These are phyloP conservation scores for Candida ponderosae DNA, from an alignment of 805 yeast species.

Conservation along the genomic window DNA sequence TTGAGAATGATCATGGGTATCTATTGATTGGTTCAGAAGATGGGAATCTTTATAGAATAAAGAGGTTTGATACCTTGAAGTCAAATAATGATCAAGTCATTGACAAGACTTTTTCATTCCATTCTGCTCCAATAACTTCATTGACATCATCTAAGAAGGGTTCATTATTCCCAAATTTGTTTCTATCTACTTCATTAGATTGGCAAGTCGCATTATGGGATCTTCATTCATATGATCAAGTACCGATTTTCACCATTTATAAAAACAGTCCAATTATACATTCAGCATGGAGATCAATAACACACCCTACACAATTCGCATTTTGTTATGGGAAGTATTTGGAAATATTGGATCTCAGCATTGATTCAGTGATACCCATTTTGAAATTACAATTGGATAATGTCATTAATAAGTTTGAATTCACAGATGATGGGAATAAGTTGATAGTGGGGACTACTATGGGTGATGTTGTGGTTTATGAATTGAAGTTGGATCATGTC, in stretches of 20 bases:
- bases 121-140: slow-evolving; percentile 19
- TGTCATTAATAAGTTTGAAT: slow-evolving; percentile 8
- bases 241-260: slow-evolving; percentile 15
- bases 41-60: slow-evolving; percentile 24
- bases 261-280: slow-evolving; percentile 20
- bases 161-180: slow-evolving; percentile 12
- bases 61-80: slow-evolving; percentile 15
- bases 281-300: slow-evolving; percentile 18
- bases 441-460: slow-evolving; percentile 9
- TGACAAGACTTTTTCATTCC: slow-evolving; percentile 15
- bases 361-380: slow-evolving; percentile 19
- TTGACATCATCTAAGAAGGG: slow-evolving; percentile 6
- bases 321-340: slow-evolving; percentile 20
- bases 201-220: slow-evolving; percentile 24
- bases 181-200: slow-evolving; percentile 22
- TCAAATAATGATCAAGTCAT: slow-evolving; percentile 7
- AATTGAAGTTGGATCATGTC: slow-evolving; percentile 6
- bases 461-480: slow-evolving; percentile 12
- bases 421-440: slow-evolving; percentile 10
- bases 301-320: slow-evolving; percentile 20
- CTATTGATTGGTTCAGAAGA: slow-evolving; percentile 24
- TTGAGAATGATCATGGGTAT: slow-evolving; percentile 13
- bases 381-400: slow-evolving; percentile 7
- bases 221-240: slow-evolving; percentile 2
- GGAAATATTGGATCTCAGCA: slow-evolving; percentile 23